Base-by-base conservation (phyloP, 495 filamentous ascomycete genomes). In the Annulohypoxylon stygium region DNA sequence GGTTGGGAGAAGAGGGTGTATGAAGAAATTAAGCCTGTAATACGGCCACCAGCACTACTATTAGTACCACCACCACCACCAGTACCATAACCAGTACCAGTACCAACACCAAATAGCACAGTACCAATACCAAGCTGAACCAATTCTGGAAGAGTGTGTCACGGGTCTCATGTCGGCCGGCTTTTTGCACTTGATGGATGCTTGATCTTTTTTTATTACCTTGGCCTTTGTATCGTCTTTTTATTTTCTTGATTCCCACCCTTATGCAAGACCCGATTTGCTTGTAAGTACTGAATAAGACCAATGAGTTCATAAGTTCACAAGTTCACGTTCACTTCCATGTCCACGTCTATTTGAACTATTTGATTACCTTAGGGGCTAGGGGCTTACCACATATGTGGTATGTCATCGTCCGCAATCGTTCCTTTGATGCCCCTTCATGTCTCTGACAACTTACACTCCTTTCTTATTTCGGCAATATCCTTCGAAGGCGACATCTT, bases 231-330 rank as follows among this genome's bases (percentile, higher is more conserved):
- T 75, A 67, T 68, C 60, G 64, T 61, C 45, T 18, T 51, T 60
- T 61, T 18, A 23, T 50, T 58, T 58, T 62, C 41, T 30, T 57
- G 26, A 58, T 72, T 75, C 65, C 69, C 69, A 75, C 73, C 73
- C 73, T 72, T 73, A 75, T 75, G 73, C 73, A 69, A 72, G 69
- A 73, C 69, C 69, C 55, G 41, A 71, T 75, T 75, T 71, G 72
- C 72, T 70, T 54, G 72, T 74, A 74, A 74, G 72, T 74, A 43
- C 39, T 14, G 39, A 43, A 43, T 43, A 43, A 14, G 39, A 14
- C 39, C 39, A 43, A 43, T 43, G 14, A 43, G 39, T 43, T 39
- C 39, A 14, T 4, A 39, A 30, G 30, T 30, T 30, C 30, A 60
- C 45, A 65, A 10, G 37, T 39, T 12, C 12, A 39, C 43, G 43